Conservation (phyloP, 495 filamentous ascomycete species). For the Tuber indicum region DNA sequence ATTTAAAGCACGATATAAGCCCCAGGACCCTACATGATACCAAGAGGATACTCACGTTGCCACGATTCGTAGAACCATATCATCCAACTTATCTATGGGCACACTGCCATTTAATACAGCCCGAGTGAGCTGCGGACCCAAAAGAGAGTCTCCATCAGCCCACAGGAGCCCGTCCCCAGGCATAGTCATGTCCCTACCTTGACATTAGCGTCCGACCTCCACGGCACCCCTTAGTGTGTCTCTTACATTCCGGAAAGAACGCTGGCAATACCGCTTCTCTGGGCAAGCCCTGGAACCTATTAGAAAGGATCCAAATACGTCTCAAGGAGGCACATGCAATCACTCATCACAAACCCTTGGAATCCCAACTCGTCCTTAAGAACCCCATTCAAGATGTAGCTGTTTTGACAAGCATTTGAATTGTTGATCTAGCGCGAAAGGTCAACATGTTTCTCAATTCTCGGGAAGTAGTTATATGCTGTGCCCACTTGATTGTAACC, state of each 20-base stretch:
- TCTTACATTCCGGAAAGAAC: slow-evolving; percentile 64
- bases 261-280: slow-evolving; percentile 70
- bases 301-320: background rate
- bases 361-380: slow-evolving; percentile 92
- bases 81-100: slow-evolving; percentile 74
- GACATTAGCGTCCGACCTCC: background rate
- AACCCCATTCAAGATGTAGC: slow-evolving; percentile 84
- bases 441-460: background rate
- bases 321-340: slow-evolving; percentile 50
- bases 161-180: slow-evolving; percentile 79
- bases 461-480: background rate
- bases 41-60: slow-evolving; percentile 44
- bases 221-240: background rate
- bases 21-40: background rate
- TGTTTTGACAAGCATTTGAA: slow-evolving; percentile 84
- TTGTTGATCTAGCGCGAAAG: slow-evolving; percentile 57
- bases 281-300: slow-evolving; percentile 55
- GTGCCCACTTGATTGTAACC: slow-evolving; percentile 29
- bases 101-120: slow-evolving; percentile 77
- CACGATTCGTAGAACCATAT: slow-evolving; percentile 89
- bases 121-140: slow-evolving; percentile 69
- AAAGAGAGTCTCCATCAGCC: slow-evolving; percentile 70
- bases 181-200: slow-evolving; percentile 75
- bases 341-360: slow-evolving; percentile 86
- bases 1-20: background rate